Evolutionary conservation across 176 grass and related monocot species (phyloP).

Genomic region (Juncus effusus): DNA sequence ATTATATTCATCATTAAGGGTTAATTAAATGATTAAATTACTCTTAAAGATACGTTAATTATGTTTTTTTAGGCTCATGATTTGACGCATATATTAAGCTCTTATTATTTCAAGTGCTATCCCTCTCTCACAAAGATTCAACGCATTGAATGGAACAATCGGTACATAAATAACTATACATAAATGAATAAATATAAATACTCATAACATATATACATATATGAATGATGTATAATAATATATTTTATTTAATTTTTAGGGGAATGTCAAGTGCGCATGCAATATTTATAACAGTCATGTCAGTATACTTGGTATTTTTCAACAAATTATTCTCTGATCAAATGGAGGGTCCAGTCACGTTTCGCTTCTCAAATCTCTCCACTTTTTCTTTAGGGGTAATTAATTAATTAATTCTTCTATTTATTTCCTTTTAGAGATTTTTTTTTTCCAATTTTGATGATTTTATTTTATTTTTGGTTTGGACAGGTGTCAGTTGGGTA

Average conservation of each 20-base stretch:
- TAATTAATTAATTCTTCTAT: conserved; percentile 15
- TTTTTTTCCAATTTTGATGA: conserved; percentile 3
- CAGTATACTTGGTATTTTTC: conserved; percentile 91
- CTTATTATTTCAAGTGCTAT: conserved; percentile 84
- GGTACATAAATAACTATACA: conserved; percentile 38
- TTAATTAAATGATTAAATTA: conserved; percentile 25
- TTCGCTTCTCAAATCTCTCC: conserved; percentile 70
- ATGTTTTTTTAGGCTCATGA: conserved; percentile 56
- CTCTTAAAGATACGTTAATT: conserved; percentile 20
- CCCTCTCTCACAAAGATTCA: conserved; percentile 86
- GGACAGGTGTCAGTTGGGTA: conserved; percentile 86
- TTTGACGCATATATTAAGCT: conserved; percentile 64
- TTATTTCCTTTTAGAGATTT: conserved; percentile 11
- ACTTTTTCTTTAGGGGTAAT: conserved; percentile 86
- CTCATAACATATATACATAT: conserved; percentile 1
- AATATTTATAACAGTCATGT: conserved; percentile 84
- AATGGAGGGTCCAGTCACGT: conserved; percentile 62
- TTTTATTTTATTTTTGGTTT: conserved; percentile 19
- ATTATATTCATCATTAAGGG: conserved; percentile 15
- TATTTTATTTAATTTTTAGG: conserved; percentile 39
- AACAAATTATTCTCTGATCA: conserved; percentile 83
- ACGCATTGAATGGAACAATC: conserved; percentile 96
- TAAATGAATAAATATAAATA: conserved; percentile 11
- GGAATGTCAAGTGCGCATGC: conserved; percentile 95
- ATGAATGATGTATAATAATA: conserved; percentile 12